Evolutionary conservation across 257 asterid species (phyloP).

Genomic region (Capsicum chinense): DNA sequence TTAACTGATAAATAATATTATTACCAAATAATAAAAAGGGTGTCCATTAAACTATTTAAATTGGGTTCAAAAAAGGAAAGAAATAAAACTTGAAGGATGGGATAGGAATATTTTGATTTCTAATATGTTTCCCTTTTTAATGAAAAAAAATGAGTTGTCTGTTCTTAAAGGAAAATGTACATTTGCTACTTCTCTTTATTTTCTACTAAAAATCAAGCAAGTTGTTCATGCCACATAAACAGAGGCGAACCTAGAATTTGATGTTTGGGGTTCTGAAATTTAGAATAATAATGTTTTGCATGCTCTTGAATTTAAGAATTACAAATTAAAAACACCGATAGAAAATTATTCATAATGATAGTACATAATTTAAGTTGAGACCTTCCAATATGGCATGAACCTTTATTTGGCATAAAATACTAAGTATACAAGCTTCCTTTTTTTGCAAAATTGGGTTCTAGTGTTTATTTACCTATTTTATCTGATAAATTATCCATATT

Average conservation of each 20-base stretch:
- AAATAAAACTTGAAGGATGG: background rate
- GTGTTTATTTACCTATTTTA: no score
- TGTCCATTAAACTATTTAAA: background rate
- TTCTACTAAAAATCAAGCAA: no score
- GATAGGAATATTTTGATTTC: background rate
- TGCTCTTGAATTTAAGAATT: background rate
- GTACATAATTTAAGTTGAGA: background rate
- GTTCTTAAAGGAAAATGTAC: no score
- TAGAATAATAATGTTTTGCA: background rate
- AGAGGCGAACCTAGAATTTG: no score
- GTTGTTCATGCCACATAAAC: no score
- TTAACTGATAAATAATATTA: no score
- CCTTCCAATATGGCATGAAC: background rate
- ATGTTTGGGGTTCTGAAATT: no score
- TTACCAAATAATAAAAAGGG: background rate
- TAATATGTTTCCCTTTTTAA: background rate
- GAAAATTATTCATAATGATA: background rate
- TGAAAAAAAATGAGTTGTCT: no score
- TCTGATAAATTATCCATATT: no score
- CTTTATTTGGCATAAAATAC: background rate
- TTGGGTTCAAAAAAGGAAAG: background rate
- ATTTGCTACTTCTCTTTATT: no score
- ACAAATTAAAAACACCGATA: background rate
- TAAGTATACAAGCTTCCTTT: background rate
- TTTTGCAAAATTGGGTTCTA: no score